These are phyloP conservation scores for Trichoderma atrobrunneum DNA, from an alignment of 2,329 filamentous ascomycete species.

Conservation along the genomic window DNA sequence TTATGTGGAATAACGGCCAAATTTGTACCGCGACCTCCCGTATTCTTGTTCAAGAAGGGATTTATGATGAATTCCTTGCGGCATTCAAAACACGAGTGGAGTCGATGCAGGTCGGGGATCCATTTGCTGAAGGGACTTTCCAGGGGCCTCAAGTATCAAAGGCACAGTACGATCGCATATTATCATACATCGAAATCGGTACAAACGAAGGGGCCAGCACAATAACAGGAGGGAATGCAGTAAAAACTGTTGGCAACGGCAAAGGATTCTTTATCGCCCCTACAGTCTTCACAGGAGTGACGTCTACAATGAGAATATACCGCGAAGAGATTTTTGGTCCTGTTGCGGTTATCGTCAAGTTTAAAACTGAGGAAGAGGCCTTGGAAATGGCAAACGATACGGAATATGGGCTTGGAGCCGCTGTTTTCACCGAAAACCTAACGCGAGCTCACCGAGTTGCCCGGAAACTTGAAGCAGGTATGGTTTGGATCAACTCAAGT, in stretches of 20 bases:
- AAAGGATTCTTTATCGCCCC: not conserved
- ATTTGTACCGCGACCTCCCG: not conserved
- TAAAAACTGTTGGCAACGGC: not conserved
- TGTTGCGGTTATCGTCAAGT: not conserved
- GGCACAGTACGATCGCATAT: conserved; percentile 30
- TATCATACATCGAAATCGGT: conserved; percentile 24
- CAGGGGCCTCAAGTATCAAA: conserved; percentile 45
- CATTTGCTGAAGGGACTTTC: conserved; percentile 24
- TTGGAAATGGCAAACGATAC: not conserved
- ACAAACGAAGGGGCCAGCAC: not conserved
- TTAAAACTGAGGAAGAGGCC: not conserved
- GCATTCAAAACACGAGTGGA: not conserved
- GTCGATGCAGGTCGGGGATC: conserved; percentile 12
- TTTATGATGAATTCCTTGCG: not conserved
- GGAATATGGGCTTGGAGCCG: not conserved
- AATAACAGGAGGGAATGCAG: not conserved
- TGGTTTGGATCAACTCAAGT: conserved; percentile 54
- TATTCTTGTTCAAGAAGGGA: not conserved
- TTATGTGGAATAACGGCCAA: not conserved
- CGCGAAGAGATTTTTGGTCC: not conserved
- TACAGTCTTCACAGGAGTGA: not conserved
- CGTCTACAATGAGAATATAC: not conserved
- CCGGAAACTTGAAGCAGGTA: conserved; percentile 58
- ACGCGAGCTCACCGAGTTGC: conserved; percentile 36
- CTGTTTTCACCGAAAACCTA: not conserved